These are phyloP conservation scores for Exophiala aquamarina DNA, from an alignment of 2,329 filamentous ascomycete genomes.

Conservation along the genomic window DNA sequence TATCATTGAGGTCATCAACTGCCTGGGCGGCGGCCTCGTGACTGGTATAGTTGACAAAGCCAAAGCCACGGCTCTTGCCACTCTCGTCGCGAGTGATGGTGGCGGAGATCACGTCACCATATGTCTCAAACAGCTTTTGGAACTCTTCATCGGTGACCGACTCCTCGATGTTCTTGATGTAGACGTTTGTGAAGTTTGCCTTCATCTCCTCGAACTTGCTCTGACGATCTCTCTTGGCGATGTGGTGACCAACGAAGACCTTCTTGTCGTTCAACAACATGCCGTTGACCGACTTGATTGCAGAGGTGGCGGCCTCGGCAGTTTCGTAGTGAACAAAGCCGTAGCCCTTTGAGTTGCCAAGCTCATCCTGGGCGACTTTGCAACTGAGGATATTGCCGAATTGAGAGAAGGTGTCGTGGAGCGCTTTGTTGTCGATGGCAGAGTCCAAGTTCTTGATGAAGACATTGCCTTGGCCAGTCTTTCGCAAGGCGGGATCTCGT, in stretches of 20 bases:
- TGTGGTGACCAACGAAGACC: constrained; percentile 98
- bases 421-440: constrained; percentile 99
- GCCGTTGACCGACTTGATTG: constrained; percentile 99
- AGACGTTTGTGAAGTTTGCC: constrained; percentile 99
- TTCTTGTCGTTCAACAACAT: constrained; percentile 99
- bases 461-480: constrained; percentile 98
- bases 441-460: constrained; percentile 99
- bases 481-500: constrained; percentile 96
- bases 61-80: constrained; percentile 92
- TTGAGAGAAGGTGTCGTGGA: constrained; percentile 97
- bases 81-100: constrained; percentile 86
- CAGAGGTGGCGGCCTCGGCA: constrained; percentile 91
- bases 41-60: constrained; percentile 92
- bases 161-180: constrained; percentile 93
- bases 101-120: constrained; percentile 91
- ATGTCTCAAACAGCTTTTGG: constrained; percentile 87
- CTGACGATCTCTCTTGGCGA: constrained; percentile 99
- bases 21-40: constrained; percentile 84
- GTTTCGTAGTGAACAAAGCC: constrained; percentile 99
- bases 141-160: constrained; percentile 93
- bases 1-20: constrained; percentile 88
- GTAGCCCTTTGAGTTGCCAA: constrained; percentile 95
- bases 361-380: constrained; percentile 98
- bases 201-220: constrained; percentile 99
- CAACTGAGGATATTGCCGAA: constrained; percentile 99